Conservation (phyloP, 306 rosid genomes). For the Hylodesmum podocarpum region DNA sequence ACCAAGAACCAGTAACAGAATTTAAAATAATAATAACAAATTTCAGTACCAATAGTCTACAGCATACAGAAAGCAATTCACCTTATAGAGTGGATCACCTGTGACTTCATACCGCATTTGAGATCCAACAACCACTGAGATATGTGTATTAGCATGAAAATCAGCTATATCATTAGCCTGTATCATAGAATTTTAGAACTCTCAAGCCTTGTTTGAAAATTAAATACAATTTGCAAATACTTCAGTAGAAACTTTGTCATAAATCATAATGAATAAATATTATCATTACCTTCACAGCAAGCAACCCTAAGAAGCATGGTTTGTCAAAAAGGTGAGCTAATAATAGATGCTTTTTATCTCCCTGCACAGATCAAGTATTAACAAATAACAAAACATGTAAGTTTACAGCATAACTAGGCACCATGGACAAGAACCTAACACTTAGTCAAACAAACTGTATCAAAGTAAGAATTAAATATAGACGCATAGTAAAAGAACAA, state of each 20-base stretch:
- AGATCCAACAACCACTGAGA: conserved; percentile 73
- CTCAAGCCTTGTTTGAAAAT: neutral
- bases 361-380: conserved; percentile 35
- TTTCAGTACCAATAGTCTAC: neutral
- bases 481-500: neutral
- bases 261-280: neutral
- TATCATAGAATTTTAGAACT: neutral
- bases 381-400: conserved; percentile 2
- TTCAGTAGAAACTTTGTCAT: neutral
- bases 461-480: neutral
- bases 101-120: conserved; percentile 77
- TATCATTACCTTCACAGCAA: conserved; percentile 63
- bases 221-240: neutral
- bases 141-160: conserved; percentile 74
- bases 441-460: neutral
- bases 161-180: conserved; percentile 70
- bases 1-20: neutral
- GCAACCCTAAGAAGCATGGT: conserved; percentile 75
- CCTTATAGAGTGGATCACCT: conserved; percentile 82
- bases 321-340: conserved; percentile 84
- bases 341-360: conserved; percentile 54
- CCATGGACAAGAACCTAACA: neutral
- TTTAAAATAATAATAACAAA: neutral
- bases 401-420: neutral
- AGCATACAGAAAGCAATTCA: conserved; percentile 20